Evolutionary conservation across 768 basidiomycete species (phyloP), one percentile per base, ranked within the genome.

Genomic region (Phlebiopsis flavidoalba): DNA sequence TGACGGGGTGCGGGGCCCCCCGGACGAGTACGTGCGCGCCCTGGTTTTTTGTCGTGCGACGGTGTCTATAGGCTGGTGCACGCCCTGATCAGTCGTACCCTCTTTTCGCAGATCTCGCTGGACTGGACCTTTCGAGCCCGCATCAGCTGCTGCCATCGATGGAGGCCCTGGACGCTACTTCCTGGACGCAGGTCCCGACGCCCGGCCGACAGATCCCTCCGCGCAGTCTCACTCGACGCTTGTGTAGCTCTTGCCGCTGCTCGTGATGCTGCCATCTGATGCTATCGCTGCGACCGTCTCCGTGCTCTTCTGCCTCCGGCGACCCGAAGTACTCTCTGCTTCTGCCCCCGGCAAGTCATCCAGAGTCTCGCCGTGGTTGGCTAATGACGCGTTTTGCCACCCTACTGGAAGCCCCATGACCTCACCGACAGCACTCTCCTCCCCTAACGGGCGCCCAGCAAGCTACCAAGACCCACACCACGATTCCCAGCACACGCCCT

Each of bases 121-220:
- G 14, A 14, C 33, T 17, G 14, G 52, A 35, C 10, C 21, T 53
- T 12, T 53, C 35, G 6, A n/a, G 35, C 14, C n/a, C 52, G 33
- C 5, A 19, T 36, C 10, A 55, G 6, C 35, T 60, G 21, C 35
- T 60, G 6, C 5, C 53, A 4, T 17, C 53, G 22, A n/a, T 60
- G 24, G 43, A 60, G 11, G 26, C 22, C 15, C 60, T 60, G 26
- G 60, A 60, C 24, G 21, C 47, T n/a, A 1, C 60, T 60, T 11
- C n/a, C 19, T 56, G 19, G 47, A 52, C 8, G 33, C 47, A 7
- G n/a, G n/a, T n/a, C n/a, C n/a, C 12, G 47, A 36, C 33, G 36
- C n/a, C n/a, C n/a, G n/a, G n/a, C 6, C 8, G 17, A 31, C 31
- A 22, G n/a, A n/a, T 5, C 26, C 45, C 5, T 49, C 60, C 19